Conservation (phyloP, 371 early-diverging fungal genomes). For the Sporodiniella umbellata region DNA sequence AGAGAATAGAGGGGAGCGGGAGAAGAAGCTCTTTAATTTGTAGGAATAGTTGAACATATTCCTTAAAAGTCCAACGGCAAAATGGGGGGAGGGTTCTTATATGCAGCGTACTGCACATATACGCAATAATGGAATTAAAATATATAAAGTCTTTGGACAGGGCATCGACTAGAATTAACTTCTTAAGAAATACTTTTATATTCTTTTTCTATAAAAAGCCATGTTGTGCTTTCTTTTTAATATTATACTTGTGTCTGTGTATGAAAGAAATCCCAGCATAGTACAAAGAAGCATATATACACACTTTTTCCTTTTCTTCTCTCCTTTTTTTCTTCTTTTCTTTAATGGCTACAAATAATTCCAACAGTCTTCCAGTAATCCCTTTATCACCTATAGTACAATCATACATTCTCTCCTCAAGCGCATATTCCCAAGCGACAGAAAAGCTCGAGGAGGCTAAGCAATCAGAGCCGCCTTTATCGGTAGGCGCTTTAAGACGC, state of each 20-base stretch:
- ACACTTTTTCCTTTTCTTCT: not conserved
- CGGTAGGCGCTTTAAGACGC: constrained; percentile 12
- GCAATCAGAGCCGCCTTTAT: constrained; percentile 15
- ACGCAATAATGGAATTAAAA: too few species aligned
- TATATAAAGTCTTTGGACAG: too few species aligned
- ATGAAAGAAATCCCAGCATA: not conserved
- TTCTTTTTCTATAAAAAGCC: too few species aligned
- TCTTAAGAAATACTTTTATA: too few species aligned
- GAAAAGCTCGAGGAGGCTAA: constrained; percentile 23
- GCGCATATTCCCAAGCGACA: constrained; percentile 17
- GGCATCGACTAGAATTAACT: too few species aligned
- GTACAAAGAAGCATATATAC: not conserved
- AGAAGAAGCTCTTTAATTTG: too few species aligned
- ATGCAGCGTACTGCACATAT: too few species aligned
- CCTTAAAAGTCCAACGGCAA: too few species aligned
- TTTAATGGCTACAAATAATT: not conserved
- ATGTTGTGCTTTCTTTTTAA: not conserved
- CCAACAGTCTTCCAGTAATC: constrained; percentile 19
- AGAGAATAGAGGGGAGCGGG: too few species aligned
- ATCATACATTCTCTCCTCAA: constrained; percentile 18
- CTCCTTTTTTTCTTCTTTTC: not conserved
- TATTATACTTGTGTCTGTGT: not conserved
- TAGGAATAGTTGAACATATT: too few species aligned
- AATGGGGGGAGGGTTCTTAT: too few species aligned
- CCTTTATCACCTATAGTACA: constrained; percentile 25